A percentile compares a stretch with the other conserved stretches of the same genome.
Evolutionary conservation across 371 early-diverging fungal species (phyloP).

Genomic region (Mortierella sp.): DNA sequence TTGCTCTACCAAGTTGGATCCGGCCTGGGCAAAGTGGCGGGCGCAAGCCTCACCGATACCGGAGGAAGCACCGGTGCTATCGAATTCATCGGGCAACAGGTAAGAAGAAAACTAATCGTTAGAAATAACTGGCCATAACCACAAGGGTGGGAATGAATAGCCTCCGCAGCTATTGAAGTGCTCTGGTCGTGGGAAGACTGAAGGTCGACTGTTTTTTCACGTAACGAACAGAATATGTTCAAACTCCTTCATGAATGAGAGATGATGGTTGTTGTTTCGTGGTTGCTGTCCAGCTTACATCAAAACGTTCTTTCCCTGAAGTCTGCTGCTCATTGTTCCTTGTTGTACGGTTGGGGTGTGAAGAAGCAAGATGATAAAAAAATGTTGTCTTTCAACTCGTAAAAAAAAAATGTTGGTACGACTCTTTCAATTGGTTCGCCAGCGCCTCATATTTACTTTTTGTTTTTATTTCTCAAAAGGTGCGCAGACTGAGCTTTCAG

Average conservation of each 20-base stretch:
- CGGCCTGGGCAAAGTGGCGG: constrained; percentile 86
- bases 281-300: constrained; percentile 58
- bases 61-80: constrained; percentile 92
- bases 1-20: constrained; percentile 75
- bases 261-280: background rate
- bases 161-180: background rate
- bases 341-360: background rate
- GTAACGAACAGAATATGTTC: background rate
- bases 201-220: too few species aligned
- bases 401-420: constrained; percentile 6
- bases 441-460: background rate
- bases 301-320: constrained; percentile 63
- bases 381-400: background rate
- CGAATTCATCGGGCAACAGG: background rate
- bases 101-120: background rate
- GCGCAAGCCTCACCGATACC: constrained; percentile 94
- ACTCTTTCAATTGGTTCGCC: background rate
- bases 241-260: too few species aligned
- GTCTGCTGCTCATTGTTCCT: constrained; percentile 45
- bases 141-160: background rate
- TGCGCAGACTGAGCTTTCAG: constrained; percentile 1
- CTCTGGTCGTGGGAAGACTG: background rate
- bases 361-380: background rate
- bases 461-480: background rate
- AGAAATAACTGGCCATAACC: background rate